These are phyloP conservation scores for Populus alba DNA, from an alignment of 345 rosid genomes.

Conservation along the genomic window DNA sequence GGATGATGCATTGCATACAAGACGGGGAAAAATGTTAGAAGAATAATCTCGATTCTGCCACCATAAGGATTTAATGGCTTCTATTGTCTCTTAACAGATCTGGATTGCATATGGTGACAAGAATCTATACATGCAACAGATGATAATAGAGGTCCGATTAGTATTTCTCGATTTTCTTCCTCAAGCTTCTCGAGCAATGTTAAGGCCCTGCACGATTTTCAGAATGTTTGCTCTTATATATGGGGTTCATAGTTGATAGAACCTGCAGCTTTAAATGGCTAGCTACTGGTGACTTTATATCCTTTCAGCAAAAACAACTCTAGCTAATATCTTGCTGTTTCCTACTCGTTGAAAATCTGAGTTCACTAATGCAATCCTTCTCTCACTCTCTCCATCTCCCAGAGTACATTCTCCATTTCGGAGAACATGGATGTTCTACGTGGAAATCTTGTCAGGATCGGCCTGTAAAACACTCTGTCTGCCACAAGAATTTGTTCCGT, in stretches of 20 bases:
- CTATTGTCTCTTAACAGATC: background rate
- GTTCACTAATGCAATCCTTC: background rate
- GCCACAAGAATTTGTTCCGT: slow-evolving; percentile 10
- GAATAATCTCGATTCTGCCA: background rate
- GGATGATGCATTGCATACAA: background rate
- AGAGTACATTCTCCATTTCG: background rate
- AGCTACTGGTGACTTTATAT: background rate
- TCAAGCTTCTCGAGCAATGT: background rate
- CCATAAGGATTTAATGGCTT: background rate
- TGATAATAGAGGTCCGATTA: background rate
- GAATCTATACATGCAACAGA: background rate
- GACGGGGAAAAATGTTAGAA: background rate
- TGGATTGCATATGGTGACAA: background rate
- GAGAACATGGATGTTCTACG: background rate
- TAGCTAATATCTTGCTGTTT: background rate
- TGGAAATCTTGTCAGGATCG: background rate
- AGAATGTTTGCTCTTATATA: background rate
- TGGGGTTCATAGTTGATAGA: background rate
- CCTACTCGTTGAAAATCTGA: background rate
- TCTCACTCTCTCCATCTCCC: background rate
- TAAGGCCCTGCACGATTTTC: background rate
- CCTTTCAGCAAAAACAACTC: background rate
- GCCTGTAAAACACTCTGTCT: background rate
- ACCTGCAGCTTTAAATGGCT: background rate
- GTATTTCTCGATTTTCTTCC: background rate